Evolutionary conservation across 1,139 yeast species (phyloP), one percentile per base, ranked within the genome.

Genomic region (Blastobotrys persicus): DNA sequence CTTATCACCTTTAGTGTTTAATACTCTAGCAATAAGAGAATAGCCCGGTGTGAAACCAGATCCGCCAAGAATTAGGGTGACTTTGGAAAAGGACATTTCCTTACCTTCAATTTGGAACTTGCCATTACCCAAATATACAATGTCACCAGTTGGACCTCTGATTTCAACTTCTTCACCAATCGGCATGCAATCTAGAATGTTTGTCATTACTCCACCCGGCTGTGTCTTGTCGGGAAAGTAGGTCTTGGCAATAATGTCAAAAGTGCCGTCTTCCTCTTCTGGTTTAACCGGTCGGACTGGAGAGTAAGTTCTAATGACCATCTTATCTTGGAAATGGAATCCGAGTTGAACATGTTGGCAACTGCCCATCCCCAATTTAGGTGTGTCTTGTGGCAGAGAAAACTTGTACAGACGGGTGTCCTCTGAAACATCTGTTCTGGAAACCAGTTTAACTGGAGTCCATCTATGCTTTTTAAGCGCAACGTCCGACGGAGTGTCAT

Each of bases 131-230:
- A 33, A 67, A 31, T 79, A 78, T 51, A 76, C 75, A 66, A 78
- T 79, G 56, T 78, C 79, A 3, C 84, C 84, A 59, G 77, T 74
- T 42, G 85, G 85, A 11, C 85, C 85, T 62, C 80, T 76, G 31
- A 65, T 55, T 40, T 67, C 68, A n/a, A 68, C 50, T n/a, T 18
- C 12, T 11, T 59, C 59, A 1, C 71, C 71, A 20, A 62, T 32
- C 4, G 43, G 28, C 50, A 67, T 33, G 2, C 47, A 32, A 34
- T 66, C 69, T 26, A 66, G 45, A 0, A 58, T 39, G 44, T 43
- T 56, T 1, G 69, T 64, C 65, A 66, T 57, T 31, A 51, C 51
- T 11, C 70, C 70, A 19, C 70, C 70, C 1, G 61, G 59, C 23
- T 51, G 50, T 12, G 56, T 58, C 14, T 48, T 54, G 12, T 53